phyloP scores from a whole-genome alignment of 2,329 filamentous ascomycete genomes.

The Botrytis galanthina region DNA sequence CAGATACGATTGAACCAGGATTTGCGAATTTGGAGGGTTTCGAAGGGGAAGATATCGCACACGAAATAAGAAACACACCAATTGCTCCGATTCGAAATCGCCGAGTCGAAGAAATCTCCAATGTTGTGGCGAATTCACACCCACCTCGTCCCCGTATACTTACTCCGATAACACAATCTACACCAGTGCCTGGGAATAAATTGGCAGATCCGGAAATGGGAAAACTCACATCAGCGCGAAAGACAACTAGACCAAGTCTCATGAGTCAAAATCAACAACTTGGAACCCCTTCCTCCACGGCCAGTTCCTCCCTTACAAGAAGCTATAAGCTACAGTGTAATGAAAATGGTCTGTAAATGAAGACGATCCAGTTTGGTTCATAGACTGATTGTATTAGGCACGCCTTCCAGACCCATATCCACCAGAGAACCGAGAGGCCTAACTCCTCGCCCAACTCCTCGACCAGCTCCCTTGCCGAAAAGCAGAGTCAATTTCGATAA shows the following conservation, averaged over 20 bases:
- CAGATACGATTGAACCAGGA: slow-evolving; percentile 17
- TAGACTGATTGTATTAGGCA: slow-evolving; percentile 26
- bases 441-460: slow-evolving; percentile 33
- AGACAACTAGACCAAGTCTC: slow-evolving; percentile 31
- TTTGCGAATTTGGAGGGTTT: slow-evolving; percentile 14
- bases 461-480: slow-evolving; percentile 38
- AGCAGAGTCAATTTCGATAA: slow-evolving; percentile 24
- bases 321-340: slow-evolving; percentile 30
- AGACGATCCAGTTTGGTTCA: neutral
- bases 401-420: slow-evolving; percentile 25
- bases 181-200: slow-evolving; percentile 20
- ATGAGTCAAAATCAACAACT: slow-evolving; percentile 35
- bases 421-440: slow-evolving; percentile 20
- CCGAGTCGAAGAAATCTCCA: slow-evolving; percentile 24
- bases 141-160: slow-evolving; percentile 29
- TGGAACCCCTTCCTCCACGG: slow-evolving; percentile 37
- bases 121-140: slow-evolving; percentile 29
- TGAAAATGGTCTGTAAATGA: slow-evolving; percentile 27
- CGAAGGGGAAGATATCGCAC: slow-evolving; percentile 23
- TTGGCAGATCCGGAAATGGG: slow-evolving; percentile 33
- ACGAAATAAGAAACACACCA: slow-evolving; percentile 16
- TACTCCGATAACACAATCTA: slow-evolving; percentile 23
- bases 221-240: slow-evolving; percentile 34
- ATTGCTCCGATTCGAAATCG: slow-evolving; percentile 23
- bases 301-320: slow-evolving; percentile 28